Percentiles rank a stretch among this genome's conserved stretches.
Evolutionary conservation across 192 early-diverging fungal genomes (phyloP).

Genomic region (Coemansia sp.): DNA sequence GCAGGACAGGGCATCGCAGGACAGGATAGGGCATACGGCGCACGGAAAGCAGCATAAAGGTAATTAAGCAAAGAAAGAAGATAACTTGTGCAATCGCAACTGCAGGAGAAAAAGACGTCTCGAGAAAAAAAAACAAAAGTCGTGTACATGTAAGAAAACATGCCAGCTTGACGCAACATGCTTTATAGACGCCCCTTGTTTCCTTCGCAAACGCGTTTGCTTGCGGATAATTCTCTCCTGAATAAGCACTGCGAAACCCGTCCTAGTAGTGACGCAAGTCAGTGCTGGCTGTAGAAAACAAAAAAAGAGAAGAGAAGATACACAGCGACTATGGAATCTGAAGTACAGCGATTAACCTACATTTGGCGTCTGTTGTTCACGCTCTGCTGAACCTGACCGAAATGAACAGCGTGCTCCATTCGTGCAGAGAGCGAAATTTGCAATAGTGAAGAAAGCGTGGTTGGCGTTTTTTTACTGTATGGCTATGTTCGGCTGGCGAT

Average conservation of each 20-base stretch:
- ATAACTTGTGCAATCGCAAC: neutral
- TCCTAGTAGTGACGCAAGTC: neutral
- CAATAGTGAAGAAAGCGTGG: neutral
- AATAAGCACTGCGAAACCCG: neutral
- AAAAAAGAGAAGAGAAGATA: neutral
- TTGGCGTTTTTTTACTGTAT: neutral
- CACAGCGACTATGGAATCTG: neutral
- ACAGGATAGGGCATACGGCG: too few species aligned
- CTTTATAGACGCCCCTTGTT: neutral
- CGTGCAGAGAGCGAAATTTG: constrained; percentile 6
- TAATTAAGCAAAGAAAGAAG: neutral
- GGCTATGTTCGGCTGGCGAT: neutral
- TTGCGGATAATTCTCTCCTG: neutral
- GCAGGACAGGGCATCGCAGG: neutral
- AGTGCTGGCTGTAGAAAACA: too few species aligned
- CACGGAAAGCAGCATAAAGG: neutral
- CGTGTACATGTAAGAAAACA: neutral
- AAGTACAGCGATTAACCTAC: constrained; percentile 22
- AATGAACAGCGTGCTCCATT: constrained; percentile 47
- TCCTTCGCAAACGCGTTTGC: neutral
- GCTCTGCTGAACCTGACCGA: constrained; percentile 51
- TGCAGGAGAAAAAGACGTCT: neutral
- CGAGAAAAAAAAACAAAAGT: too few species aligned
- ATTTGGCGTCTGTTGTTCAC: constrained; percentile 54
- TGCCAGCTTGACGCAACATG: neutral